Conservation (phyloP, 139 green algal species). For the Chlorella sp. region DNA sequence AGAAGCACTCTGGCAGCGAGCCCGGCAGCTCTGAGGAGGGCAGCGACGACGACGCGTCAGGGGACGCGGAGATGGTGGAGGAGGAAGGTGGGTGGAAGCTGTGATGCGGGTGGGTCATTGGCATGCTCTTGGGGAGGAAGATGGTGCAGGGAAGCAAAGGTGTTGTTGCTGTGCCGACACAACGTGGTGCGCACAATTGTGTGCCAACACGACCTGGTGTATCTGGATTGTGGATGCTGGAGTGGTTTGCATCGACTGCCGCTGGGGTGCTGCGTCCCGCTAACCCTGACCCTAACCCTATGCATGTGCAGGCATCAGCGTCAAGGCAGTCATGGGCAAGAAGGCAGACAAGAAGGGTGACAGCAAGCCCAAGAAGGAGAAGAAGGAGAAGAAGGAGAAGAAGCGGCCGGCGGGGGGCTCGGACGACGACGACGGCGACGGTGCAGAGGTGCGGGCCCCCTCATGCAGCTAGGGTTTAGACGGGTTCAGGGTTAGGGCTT, state of each 20-base stretch:
- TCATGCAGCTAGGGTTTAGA: no score
- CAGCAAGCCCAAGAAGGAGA: not conserved
- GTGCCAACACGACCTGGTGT: no score
- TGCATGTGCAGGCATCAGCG: slow-evolving; percentile 10
- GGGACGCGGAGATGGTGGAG: slow-evolving; percentile 41
- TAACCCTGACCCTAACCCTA: not conserved
- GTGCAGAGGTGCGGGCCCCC: no score
- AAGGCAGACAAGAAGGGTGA: slow-evolving; percentile 5
- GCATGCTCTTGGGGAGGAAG: no score
- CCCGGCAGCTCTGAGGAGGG: slow-evolving; percentile 15
- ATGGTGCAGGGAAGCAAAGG: no score
- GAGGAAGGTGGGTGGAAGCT: slow-evolving; percentile 34
- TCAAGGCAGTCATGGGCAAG: slow-evolving; percentile 8
- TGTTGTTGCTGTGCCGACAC: no score
- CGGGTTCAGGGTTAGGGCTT: no score
- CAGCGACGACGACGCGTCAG: slow-evolving; percentile 27
- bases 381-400: slow-evolving; percentile 2
- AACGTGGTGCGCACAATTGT: no score
- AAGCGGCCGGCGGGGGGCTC: not conserved
- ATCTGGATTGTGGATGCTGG: not conserved
- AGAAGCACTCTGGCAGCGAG: slow-evolving; percentile 16
- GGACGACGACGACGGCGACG: not conserved
- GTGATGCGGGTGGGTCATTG: not conserved
- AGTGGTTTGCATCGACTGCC: not conserved
- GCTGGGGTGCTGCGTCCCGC: not conserved